These are phyloP conservation scores for Mycena venus DNA, from an alignment of 768 basidiomycete genomes.

Conservation along the genomic window DNA sequence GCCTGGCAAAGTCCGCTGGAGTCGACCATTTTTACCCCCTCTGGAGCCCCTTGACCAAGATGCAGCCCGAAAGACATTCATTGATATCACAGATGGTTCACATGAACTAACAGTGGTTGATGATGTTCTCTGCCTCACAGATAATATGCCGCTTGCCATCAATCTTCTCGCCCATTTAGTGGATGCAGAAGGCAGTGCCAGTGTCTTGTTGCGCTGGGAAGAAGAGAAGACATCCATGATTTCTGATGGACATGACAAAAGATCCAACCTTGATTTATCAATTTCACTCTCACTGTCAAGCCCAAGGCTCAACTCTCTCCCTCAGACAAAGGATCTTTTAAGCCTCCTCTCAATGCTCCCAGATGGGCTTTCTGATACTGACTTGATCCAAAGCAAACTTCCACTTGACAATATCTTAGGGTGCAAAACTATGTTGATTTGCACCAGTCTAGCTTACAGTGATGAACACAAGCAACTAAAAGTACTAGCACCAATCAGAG, in stretches of 20 bases:
- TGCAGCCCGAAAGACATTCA: background rate
- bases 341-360: background rate
- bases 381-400: background rate
- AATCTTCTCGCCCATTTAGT: background rate
- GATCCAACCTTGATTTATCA: background rate
- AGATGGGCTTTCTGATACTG: background rate
- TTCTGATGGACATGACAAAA: background rate
- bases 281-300: background rate
- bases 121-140: background rate
- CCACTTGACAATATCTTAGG: background rate
- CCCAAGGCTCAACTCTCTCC: background rate
- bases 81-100: no score
- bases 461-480: background rate
- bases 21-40: no score
- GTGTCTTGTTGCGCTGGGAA: background rate
- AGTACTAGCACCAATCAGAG: background rate
- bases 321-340: no score
- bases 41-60: background rate
- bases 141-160: background rate
- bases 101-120: no score
- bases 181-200: background rate
- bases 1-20: no score
- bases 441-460: background rate
- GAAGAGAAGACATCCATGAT: background rate
- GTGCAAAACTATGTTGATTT: background rate